Conservation (phyloP, 192 early-diverging fungal species). For the Backusella liffmaniae region DNA sequence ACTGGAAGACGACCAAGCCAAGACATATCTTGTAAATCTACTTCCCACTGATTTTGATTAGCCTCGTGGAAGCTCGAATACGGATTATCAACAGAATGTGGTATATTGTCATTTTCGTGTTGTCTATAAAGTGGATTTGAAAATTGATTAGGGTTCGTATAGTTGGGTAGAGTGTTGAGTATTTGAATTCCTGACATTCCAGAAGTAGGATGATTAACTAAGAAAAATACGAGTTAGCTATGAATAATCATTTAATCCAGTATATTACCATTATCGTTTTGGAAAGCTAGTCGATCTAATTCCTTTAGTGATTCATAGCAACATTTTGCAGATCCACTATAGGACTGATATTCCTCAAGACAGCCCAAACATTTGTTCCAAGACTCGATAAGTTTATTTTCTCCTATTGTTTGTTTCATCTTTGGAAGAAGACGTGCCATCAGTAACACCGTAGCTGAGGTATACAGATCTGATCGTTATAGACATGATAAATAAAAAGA, state of each 20-base stretch:
- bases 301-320: slow-evolving; percentile 18
- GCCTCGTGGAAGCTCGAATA: neutral
- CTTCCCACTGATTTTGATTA: slow-evolving; percentile 4
- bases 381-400: slow-evolving; percentile 7
- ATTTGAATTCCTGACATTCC: slow-evolving; percentile 17
- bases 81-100: neutral
- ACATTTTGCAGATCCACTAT: slow-evolving; percentile 13
- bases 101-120: neutral
- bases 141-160: neutral
- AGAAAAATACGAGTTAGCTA: neutral
- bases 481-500: neutral
- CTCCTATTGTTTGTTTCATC: slow-evolving; percentile 8
- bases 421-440: slow-evolving; percentile 21
- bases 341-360: slow-evolving; percentile 9
- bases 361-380: slow-evolving; percentile 16
- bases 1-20: slow-evolving; percentile 18
- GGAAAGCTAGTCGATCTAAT: slow-evolving; percentile 14
- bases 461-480: slow-evolving; percentile 8
- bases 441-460: slow-evolving; percentile 17
- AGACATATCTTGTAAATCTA: slow-evolving; percentile 15
- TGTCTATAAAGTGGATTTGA: neutral
- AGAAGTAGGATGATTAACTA: slow-evolving; percentile 1
- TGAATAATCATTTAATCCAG: neutral
- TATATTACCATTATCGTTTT: slow-evolving; percentile 14
- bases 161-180: slow-evolving; percentile 12